phyloP scores from a whole-genome alignment of 495 filamentous ascomycete genomes.

The Halenospora varia region DNA sequence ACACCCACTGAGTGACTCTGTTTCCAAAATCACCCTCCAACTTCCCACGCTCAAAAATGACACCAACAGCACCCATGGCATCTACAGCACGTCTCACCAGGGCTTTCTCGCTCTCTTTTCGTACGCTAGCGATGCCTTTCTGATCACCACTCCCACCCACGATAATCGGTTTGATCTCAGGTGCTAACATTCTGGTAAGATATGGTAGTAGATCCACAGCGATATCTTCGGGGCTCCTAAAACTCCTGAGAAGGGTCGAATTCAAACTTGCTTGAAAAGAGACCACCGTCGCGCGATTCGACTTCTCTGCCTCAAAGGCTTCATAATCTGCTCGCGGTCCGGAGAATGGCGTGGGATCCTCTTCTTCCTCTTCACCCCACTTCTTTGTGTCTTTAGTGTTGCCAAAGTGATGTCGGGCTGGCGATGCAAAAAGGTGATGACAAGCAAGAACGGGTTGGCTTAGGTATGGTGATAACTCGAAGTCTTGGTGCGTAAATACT shows the following conservation, averaged over 20 bases:
- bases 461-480: constrained; percentile 83
- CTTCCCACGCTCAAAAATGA: constrained; percentile 76
- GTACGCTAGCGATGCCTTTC: constrained; percentile 72
- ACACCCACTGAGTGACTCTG: constrained; percentile 59
- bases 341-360: constrained; percentile 65
- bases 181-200: constrained; percentile 75
- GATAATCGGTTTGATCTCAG: constrained; percentile 88
- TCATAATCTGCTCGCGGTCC: constrained; percentile 75
- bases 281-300: constrained; percentile 50
- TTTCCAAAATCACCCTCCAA: constrained; percentile 53
- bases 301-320: constrained; percentile 72
- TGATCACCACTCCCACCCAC: constrained; percentile 66
- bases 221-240: constrained; percentile 69
- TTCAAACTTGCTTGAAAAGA: constrained; percentile 50
- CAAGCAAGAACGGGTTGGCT: constrained; percentile 82
- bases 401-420: constrained; percentile 31
- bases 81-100: constrained; percentile 75
- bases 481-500: constrained; percentile 74
- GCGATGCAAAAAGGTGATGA: constrained; percentile 81
- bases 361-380: constrained; percentile 47
- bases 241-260: constrained; percentile 63
- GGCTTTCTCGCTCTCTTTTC: constrained; percentile 75
- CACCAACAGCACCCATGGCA: constrained; percentile 72
- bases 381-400: constrained; percentile 35
- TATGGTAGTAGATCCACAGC: constrained; percentile 81